phyloP scores from a whole-genome alignment of 2,329 filamentous ascomycete genomes.

The Bimuria novae-zelandiae region DNA sequence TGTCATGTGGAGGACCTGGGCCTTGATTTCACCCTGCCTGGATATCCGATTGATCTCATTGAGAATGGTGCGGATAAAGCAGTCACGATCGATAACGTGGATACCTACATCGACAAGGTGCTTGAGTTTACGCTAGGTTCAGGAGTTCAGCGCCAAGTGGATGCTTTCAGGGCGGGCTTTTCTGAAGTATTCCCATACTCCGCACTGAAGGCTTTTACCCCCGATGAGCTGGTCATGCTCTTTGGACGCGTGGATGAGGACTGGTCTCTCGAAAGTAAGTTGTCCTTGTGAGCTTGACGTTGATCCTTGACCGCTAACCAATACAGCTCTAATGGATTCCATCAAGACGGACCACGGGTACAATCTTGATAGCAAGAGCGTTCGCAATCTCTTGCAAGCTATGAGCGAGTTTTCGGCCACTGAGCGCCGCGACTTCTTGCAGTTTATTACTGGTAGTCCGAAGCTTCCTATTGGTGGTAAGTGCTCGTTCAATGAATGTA shows the following conservation, averaged over 20 bases:
- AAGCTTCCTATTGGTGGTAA: constrained; percentile 97
- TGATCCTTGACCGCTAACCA: constrained; percentile 1
- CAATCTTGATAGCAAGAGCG: constrained; percentile 97
- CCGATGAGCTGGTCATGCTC: constrained; percentile 90
- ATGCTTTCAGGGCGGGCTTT: constrained; percentile 89
- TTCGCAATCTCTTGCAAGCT: constrained; percentile 87
- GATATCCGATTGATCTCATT: constrained; percentile 86
- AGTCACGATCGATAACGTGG: constrained; percentile 92
- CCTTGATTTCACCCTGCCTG: constrained; percentile 92
- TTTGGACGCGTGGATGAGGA: constrained; percentile 94
- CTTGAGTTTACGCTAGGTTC: constrained; percentile 89
- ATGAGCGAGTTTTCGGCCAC: constrained; percentile 83
- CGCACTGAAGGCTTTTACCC: constrained; percentile 89
- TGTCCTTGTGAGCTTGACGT: neutral
- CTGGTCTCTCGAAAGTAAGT: constrained; percentile 95
- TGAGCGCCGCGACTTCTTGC: constrained; percentile 89
- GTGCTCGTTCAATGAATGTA: constrained; percentile 38
- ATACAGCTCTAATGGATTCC: constrained; percentile 86
- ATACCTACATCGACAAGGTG: constrained; percentile 82
- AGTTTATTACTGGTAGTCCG: constrained; percentile 96
- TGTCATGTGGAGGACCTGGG: constrained; percentile 83
- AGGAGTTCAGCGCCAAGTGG: constrained; percentile 85
- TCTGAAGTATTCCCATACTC: constrained; percentile 96
- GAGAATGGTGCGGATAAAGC: constrained; percentile 72
- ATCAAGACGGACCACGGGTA: constrained; percentile 98